Base-by-base conservation (phyloP, 768 basidiomycete species). In the Russula earlei region DNA sequence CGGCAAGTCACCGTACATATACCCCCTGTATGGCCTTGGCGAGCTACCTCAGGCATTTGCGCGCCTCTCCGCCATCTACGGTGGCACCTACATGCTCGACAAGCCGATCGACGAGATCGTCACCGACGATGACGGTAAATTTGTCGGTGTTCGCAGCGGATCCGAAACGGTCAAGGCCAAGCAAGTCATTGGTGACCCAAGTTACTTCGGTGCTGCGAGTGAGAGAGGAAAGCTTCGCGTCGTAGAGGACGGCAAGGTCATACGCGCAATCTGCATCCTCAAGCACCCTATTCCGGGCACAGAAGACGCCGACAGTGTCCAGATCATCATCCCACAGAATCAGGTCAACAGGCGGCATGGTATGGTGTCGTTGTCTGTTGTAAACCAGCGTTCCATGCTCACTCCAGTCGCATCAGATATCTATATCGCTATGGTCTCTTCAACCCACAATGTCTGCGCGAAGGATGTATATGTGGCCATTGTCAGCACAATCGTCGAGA, bases 41-140 rank as follows among this genome's bases (percentile, higher is more conserved):
- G 96, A 99, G 69, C 88, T 99, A 48, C 96, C 96, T 10, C 96
- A 99, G 68, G 91, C 96, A 2, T 99, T 99, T 67, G 96, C 96
- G 8, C 91, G 96, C 65, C 82, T 99, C 52, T 92, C 89, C 60
- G 96, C 96, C 62, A 97, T 99, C 69, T 97, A 99, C 67, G 96
- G 96, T 38, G 96, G 96, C 40, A 99, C 96, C 12, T 99, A 99
- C 76, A 99, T 99, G 96, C 85, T 99, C 55, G 93, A 97, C 77
- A 99, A 99, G 74, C 77, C 76, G 44, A 87, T 96, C 65, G 84
- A 95, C 58, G 81, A 87, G 67, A 92, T 98, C 63, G 85, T 96
- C 52, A 91, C 85, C 42, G 89, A 87, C 68, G 69, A 74, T 12
- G 79, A 83, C 56, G 96, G 96, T 64, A 89, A 86, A 68, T 98